phyloP scores from a whole-genome alignment of 495 filamentous ascomycete species.

The Penicillium chermesinum region DNA sequence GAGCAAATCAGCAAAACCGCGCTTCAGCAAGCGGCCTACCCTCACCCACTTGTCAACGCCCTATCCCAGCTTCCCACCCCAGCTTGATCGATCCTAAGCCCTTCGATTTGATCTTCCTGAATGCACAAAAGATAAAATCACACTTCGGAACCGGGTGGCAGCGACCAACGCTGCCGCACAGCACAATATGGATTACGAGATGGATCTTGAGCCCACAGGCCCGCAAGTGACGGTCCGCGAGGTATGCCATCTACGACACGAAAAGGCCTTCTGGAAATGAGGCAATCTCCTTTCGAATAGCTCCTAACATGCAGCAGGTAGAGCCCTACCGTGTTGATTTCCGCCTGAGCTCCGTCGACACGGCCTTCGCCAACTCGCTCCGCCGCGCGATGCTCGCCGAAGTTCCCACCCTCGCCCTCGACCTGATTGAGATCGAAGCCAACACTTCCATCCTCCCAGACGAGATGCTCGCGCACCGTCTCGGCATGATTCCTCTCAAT shows the following conservation, averaged over 20 bases:
- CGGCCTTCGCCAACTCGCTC: conserved; percentile 90
- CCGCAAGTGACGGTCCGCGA: conserved; percentile 68
- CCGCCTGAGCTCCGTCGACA: conserved; percentile 70
- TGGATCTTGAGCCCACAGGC: conserved; percentile 60
- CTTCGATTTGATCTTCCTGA: not conserved
- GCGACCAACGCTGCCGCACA: conserved; percentile 25
- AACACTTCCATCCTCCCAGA: conserved; percentile 95
- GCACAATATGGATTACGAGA: conserved; percentile 62
- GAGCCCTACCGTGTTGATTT: conserved; percentile 71
- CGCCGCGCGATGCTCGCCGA: conserved; percentile 91
- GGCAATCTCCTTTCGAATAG: not conserved
- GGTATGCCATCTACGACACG: conserved; percentile 30
- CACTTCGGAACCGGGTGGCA: conserved; percentile 14
- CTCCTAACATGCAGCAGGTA: conserved; percentile 43
- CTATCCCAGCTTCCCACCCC: not conserved
- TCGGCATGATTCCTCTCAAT: conserved; percentile 86
- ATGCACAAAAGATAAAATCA: conserved; percentile 5
- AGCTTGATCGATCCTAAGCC: not conserved
- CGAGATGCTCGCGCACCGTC: conserved; percentile 89
- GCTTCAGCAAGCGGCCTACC: conserved; percentile 11
- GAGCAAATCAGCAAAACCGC: conserved; percentile 19
- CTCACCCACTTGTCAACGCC: not conserved
- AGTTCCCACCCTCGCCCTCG: conserved; percentile 91
- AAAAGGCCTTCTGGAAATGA: not conserved
- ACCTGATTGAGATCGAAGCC: conserved; percentile 84